phyloP scores from a whole-genome alignment of 2,329 filamentous ascomycete species.

The Aspergillus brunneoviolaceus region DNA sequence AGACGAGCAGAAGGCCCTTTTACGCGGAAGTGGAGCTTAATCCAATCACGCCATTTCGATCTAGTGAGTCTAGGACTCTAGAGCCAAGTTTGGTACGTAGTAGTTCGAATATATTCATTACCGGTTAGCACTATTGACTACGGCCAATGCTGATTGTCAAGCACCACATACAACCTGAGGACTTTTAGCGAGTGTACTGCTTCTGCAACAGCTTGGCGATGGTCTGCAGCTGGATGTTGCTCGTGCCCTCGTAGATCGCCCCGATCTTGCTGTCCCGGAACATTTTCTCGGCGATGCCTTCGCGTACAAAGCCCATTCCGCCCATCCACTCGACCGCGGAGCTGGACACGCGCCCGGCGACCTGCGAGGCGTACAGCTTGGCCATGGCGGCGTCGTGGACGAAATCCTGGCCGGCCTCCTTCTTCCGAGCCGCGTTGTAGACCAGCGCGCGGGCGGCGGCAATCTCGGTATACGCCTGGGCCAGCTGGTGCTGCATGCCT shows the following conservation, averaged over 20 bases:
- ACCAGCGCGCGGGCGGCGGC: slow-evolving; percentile 85
- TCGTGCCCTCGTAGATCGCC: slow-evolving; percentile 86
- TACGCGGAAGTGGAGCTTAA: too few relatives aligned
- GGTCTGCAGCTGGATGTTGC: slow-evolving; percentile 68
- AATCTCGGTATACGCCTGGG: slow-evolving; percentile 93
- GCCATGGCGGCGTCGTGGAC: slow-evolving; percentile 97
- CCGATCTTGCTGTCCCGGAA: slow-evolving; percentile 98
- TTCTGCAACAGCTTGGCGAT: slow-evolving; percentile 71
- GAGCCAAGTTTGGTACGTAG: too few relatives aligned
- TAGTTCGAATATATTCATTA: too few relatives aligned
- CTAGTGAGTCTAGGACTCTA: too few relatives aligned
- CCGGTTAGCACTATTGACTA: too few relatives aligned
- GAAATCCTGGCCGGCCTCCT: slow-evolving; percentile 95
- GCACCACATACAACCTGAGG: too few relatives aligned
- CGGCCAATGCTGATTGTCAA: too few relatives aligned
- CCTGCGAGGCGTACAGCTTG: slow-evolving; percentile 91
- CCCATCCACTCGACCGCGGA: slow-evolving; percentile 98
- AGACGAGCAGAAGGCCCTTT: too few relatives aligned
- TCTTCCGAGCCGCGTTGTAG: slow-evolving; percentile 95
- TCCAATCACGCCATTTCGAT: too few relatives aligned
- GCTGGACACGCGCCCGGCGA: slow-evolving; percentile 81
- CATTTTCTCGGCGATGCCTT: slow-evolving; percentile 96
- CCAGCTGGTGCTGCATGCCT: slow-evolving; percentile 98
- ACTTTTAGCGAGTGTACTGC: slow-evolving; percentile 59
- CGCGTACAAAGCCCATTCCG: slow-evolving; percentile 96